Evolutionary conservation across 257 asterid species (phyloP).

Genomic region (Solanum habrochaites): DNA sequence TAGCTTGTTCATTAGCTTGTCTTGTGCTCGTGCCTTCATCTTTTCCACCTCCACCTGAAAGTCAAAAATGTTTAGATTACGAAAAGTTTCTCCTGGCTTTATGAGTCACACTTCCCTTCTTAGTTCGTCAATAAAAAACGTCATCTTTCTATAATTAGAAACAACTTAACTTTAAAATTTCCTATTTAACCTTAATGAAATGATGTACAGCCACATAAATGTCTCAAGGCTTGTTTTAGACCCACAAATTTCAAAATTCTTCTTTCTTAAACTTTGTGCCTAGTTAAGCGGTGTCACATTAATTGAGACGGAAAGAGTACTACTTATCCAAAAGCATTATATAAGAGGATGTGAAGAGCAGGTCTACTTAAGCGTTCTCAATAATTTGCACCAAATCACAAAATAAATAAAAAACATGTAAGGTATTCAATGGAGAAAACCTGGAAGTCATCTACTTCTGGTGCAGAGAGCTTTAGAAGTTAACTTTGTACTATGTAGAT

Average conservation of each 20-base stretch:
- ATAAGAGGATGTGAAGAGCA: background rate
- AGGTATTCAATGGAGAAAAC: background rate
- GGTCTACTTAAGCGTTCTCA: background rate
- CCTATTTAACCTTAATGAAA: background rate
- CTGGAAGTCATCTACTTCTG: background rate
- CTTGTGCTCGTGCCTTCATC: conserved; percentile 20
- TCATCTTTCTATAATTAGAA: background rate
- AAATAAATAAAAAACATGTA: background rate
- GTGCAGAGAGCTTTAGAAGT: background rate
- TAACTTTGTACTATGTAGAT: background rate
- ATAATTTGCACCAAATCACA: background rate
- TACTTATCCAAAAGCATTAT: background rate
- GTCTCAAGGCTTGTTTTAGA: background rate
- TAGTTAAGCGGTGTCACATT: background rate
- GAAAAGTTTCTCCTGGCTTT: background rate
- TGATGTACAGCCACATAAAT: background rate
- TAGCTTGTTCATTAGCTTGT: conserved; percentile 24
- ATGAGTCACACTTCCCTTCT: background rate
- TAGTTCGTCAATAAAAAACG: background rate
- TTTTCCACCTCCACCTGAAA: conserved; percentile 27
- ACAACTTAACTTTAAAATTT: background rate
- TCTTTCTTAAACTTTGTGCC: background rate
- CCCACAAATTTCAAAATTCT: background rate
- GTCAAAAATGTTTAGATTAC: background rate
- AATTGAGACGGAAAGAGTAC: background rate